These are phyloP conservation scores for Diaporthe caulivora DNA, from an alignment of 2,329 filamentous ascomycete genomes.

Conservation along the genomic window DNA sequence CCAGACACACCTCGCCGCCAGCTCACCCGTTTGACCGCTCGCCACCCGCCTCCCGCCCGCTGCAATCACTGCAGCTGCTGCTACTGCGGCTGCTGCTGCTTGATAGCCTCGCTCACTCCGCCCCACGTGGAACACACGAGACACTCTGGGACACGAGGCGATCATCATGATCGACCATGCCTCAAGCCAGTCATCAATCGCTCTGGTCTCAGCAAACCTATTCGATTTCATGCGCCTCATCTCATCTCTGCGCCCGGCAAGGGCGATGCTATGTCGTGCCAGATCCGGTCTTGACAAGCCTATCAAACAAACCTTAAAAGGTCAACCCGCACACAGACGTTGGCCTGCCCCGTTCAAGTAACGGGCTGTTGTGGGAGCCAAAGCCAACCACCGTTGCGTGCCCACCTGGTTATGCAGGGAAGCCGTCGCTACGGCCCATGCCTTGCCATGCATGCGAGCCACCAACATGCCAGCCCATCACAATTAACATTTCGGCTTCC, in stretches of 20 bases:
- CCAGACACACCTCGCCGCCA: not conserved
- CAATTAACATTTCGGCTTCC: constrained; percentile 27
- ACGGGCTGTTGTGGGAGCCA: constrained; percentile 5
- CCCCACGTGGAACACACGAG: constrained; percentile 26
- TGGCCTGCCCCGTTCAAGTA: constrained; percentile 14
- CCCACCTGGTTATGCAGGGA: constrained; percentile 1
- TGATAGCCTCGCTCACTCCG: not conserved
- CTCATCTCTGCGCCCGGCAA: constrained; percentile 13
- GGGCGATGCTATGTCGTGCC: constrained; percentile 19
- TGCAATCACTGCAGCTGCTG: too few relatives aligned
- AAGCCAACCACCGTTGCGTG: not conserved
- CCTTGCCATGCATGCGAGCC: constrained; percentile 11
- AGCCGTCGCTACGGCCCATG: constrained; percentile 13
- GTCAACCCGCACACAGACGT: constrained; percentile 15
- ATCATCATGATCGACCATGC: constrained; percentile 18
- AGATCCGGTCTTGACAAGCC: constrained; percentile 29
- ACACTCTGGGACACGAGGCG: constrained; percentile 6
- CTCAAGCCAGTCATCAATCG: constrained; percentile 15
- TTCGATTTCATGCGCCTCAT: constrained; percentile 27
- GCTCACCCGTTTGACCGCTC: constrained; percentile 10
- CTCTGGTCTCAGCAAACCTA: constrained; percentile 11
- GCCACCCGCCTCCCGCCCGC: constrained; percentile 3
- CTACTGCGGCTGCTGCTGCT: not conserved
- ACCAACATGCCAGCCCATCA: constrained; percentile 17
- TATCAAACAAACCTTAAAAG: constrained; percentile 31